Conservation (phyloP, 179 eudicot genomes). For the Dionaea muscipula region DNA sequence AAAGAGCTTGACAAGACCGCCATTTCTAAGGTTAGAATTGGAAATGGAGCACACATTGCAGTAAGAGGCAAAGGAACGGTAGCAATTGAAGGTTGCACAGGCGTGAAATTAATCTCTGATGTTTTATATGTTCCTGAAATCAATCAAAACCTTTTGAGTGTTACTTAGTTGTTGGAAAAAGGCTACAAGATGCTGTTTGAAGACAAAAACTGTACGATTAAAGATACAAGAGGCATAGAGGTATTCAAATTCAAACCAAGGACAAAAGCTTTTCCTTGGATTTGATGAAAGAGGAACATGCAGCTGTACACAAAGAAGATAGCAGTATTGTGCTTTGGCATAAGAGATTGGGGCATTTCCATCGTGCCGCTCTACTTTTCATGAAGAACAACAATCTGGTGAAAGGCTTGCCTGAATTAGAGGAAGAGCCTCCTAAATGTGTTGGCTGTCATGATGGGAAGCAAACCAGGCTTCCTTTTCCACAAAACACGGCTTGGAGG, state of each 20-base stretch:
- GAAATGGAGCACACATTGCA: not conserved
- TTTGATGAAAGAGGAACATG: not conserved
- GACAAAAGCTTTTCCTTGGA: constrained; percentile 3
- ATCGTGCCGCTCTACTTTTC: no score
- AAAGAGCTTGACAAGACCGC: not conserved
- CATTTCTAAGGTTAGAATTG: not conserved
- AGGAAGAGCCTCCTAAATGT: no score
- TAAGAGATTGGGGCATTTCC: not conserved
- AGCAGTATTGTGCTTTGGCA: not conserved
- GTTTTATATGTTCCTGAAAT: not conserved
- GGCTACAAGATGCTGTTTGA: not conserved
- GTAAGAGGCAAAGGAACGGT: not conserved
- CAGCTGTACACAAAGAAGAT: not conserved
- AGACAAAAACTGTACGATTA: not conserved
- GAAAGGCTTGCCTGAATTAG: no score
- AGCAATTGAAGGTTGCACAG: not conserved
- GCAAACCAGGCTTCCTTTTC: not conserved
- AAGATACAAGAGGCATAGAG: not conserved
- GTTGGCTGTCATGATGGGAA: no score
- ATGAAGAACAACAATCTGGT: no score
- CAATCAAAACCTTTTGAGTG: not conserved
- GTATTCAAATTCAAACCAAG: constrained; percentile 2
- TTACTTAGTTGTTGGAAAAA: not conserved
- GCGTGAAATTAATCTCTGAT: not conserved
- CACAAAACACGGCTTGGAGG: constrained; percentile 7